Evolutionary conservation across 768 basidiomycete species (phyloP).

Genomic region (Naganishia randhawae): DNA sequence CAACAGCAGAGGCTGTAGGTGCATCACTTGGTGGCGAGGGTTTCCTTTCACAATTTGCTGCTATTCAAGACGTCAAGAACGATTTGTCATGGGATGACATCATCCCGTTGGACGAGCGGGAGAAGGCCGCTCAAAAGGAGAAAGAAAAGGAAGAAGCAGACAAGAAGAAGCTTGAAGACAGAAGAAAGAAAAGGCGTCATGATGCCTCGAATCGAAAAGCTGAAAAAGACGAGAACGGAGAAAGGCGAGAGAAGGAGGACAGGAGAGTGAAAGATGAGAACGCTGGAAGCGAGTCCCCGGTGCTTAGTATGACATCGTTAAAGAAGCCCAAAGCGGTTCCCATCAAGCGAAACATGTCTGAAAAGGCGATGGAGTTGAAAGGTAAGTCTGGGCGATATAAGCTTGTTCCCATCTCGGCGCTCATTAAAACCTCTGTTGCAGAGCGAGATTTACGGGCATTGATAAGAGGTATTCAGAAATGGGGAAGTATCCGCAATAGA

Average conservation of each 20-base stretch:
- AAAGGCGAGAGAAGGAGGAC: slow-evolving; percentile 60
- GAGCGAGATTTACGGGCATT: slow-evolving; percentile 94
- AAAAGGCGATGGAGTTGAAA: slow-evolving; percentile 94
- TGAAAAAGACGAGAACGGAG: slow-evolving; percentile 57
- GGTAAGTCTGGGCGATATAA: slow-evolving; percentile 37
- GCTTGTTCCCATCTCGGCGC: background rate
- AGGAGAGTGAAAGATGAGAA: slow-evolving; percentile 54
- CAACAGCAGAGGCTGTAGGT: slow-evolving; percentile 73
- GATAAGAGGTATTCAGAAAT: slow-evolving; percentile 89
- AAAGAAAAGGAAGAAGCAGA: slow-evolving; percentile 78
- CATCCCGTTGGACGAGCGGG: slow-evolving; percentile 86
- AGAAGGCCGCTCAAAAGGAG: slow-evolving; percentile 60
- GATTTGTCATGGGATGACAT: slow-evolving; percentile 96
- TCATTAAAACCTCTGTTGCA: slow-evolving; percentile 5
- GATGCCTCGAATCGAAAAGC: slow-evolving; percentile 87
- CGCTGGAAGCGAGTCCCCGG: slow-evolving; percentile 5
- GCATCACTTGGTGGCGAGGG: slow-evolving; percentile 95
- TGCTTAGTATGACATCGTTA: background rate
- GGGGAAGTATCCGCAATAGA: slow-evolving; percentile 93
- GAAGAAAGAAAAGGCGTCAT: slow-evolving; percentile 63
- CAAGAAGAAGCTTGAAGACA: slow-evolving; percentile 64
- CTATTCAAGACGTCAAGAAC: slow-evolving; percentile 95
- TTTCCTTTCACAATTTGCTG: slow-evolving; percentile 91
- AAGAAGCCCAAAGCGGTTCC: slow-evolving; percentile 55
- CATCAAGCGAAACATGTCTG: slow-evolving; percentile 76